Evolutionary conservation across 2,329 filamentous ascomycete species (phyloP).

Genomic region (Phyllosticta capitalensis): DNA sequence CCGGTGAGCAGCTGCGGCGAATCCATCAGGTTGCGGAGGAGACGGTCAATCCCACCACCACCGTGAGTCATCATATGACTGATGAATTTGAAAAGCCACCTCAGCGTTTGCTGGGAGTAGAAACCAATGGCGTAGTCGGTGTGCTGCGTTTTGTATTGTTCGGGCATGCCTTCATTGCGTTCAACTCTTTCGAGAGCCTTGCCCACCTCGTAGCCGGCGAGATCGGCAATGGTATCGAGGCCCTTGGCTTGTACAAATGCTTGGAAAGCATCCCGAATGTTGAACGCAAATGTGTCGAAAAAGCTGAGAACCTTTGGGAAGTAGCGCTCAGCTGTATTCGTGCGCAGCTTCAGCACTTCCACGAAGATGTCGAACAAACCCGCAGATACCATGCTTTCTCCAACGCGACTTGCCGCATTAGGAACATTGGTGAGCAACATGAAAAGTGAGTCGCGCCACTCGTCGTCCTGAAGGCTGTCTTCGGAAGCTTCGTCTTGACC

Average conservation of each 20-base stretch:
- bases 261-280: slow-evolving; percentile 73
- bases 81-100: slow-evolving; percentile 91
- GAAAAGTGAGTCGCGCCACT: slow-evolving; percentile 87
- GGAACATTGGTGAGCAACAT: slow-evolving; percentile 77
- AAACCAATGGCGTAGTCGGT: slow-evolving; percentile 93
- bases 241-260: slow-evolving; percentile 74
- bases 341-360: slow-evolving; percentile 77
- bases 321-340: slow-evolving; percentile 69
- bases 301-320: slow-evolving; percentile 80
- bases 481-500: slow-evolving; percentile 32
- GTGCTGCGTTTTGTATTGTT: slow-evolving; percentile 63
- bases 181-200: slow-evolving; percentile 58
- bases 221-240: slow-evolving; percentile 79
- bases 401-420: slow-evolving; percentile 57
- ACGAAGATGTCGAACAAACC: slow-evolving; percentile 85
- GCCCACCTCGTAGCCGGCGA: slow-evolving; percentile 71
- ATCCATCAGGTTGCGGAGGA: slow-evolving; percentile 88
- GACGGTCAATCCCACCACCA: slow-evolving; percentile 75
- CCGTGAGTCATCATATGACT: slow-evolving; percentile 87
- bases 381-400: slow-evolving; percentile 75
- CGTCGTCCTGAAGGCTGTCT: slow-evolving; percentile 47
- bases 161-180: slow-evolving; percentile 60
- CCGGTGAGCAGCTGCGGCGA: slow-evolving; percentile 75
- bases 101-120: slow-evolving; percentile 84
- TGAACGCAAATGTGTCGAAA: slow-evolving; percentile 79